These are phyloP conservation scores for Penicillium sp. DNA, from an alignment of 2,329 filamentous ascomycete species.

Conservation along the genomic window DNA sequence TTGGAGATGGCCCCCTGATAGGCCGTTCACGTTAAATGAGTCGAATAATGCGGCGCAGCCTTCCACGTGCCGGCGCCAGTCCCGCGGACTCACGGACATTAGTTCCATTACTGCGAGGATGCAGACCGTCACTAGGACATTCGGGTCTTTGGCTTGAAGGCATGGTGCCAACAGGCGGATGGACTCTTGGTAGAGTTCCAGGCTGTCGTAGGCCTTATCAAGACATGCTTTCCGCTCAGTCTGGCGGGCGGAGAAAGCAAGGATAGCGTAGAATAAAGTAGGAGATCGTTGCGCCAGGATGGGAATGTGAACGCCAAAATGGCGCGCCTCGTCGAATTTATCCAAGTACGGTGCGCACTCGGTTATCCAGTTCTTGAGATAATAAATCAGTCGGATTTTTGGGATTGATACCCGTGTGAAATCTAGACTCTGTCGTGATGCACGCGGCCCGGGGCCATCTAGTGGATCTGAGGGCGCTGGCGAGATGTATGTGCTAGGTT, in stretches of 20 bases:
- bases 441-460: slow-evolving; percentile 4
- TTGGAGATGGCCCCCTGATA: slow-evolving; percentile 51
- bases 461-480: slow-evolving; percentile 28
- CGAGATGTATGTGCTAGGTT: slow-evolving; percentile 36
- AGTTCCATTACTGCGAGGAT: slow-evolving; percentile 55
- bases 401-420: slow-evolving; percentile 31
- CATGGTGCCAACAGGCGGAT: slow-evolving; percentile 49
- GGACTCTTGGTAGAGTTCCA: slow-evolving; percentile 53
- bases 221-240: slow-evolving; percentile 49
- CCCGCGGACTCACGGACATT: slow-evolving; percentile 46
- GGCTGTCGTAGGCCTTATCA: slow-evolving; percentile 46
- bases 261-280: slow-evolving; percentile 49
- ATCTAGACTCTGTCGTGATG: slow-evolving; percentile 18
- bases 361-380: slow-evolving; percentile 43
- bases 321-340: slow-evolving; percentile 53
- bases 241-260: slow-evolving; percentile 54
- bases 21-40: slow-evolving; percentile 50
- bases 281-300: slow-evolving; percentile 47
- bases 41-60: slow-evolving; percentile 54
- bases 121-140: slow-evolving; percentile 52
- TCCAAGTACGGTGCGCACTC: slow-evolving; percentile 45
- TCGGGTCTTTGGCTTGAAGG: slow-evolving; percentile 47
- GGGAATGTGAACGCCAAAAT: slow-evolving; percentile 53
- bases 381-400: slow-evolving; percentile 35
- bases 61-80: slow-evolving; percentile 56